Conservation (phyloP, 345 rosid genomes). For the Physaria fendleri region DNA sequence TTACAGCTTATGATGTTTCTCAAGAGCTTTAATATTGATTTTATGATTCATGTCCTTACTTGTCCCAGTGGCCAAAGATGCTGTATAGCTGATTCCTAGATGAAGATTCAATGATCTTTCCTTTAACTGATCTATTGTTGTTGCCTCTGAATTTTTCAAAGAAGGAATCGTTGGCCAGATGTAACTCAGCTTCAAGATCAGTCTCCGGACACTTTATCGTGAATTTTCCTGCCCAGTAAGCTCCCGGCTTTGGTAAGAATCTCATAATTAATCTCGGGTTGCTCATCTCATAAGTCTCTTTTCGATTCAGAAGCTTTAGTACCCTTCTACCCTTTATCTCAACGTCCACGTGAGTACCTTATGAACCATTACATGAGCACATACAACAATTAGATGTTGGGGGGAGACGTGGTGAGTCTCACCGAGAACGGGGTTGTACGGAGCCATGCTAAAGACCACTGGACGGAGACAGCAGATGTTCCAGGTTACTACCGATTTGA, state of each 20-base stretch:
- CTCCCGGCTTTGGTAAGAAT: slow-evolving; percentile 50
- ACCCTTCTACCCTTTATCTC: slow-evolving; percentile 59
- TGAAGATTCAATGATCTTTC: slow-evolving; percentile 47
- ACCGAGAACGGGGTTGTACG: too few relatives aligned
- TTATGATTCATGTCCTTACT: slow-evolving; percentile 28
- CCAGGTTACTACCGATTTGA: slow-evolving; percentile 74
- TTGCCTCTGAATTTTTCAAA: slow-evolving; percentile 33
- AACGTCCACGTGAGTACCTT: slow-evolving; percentile 61
- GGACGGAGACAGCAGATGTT: neutral
- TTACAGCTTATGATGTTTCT: neutral
- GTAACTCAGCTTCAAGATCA: slow-evolving; percentile 59
- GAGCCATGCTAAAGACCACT: too few relatives aligned
- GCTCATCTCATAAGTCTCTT: slow-evolving; percentile 71
- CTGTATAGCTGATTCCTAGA: slow-evolving; percentile 42
- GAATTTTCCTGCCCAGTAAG: slow-evolving; percentile 63
- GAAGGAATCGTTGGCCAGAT: slow-evolving; percentile 40
- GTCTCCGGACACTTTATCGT: slow-evolving; percentile 49
- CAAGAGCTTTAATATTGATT: neutral
- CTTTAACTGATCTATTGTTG: slow-evolving; percentile 44
- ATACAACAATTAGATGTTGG: neutral
- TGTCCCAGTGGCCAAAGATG: slow-evolving; percentile 73
- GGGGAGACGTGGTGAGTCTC: too few relatives aligned
- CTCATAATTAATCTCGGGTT: slow-evolving; percentile 51
- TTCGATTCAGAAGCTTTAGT: slow-evolving; percentile 46
- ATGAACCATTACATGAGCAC: neutral